Evolutionary conservation across 495 filamentous ascomycete species (phyloP).

Genomic region (Lophium mytilinum): DNA sequence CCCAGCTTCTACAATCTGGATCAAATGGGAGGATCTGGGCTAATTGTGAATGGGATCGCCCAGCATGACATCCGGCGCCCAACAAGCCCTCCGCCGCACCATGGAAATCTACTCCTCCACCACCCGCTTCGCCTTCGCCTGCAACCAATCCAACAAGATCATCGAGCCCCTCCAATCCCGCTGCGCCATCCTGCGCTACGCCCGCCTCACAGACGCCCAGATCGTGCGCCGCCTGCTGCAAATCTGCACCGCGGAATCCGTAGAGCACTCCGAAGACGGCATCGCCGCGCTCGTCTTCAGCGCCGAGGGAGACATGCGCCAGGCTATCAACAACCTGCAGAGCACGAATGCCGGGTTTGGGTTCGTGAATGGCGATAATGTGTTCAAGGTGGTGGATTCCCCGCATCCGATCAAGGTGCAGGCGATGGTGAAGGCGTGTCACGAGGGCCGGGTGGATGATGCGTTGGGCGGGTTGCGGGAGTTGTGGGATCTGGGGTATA

Average conservation of each 20-base stretch:
- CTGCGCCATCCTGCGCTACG: constrained; percentile 93
- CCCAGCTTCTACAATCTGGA: background rate
- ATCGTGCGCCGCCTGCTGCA: constrained; percentile 84
- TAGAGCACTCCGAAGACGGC: constrained; percentile 82
- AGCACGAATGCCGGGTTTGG: constrained; percentile 93
- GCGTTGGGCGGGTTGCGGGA: constrained; percentile 84
- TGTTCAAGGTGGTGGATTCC: constrained; percentile 95
- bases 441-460: constrained; percentile 79
- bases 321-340: constrained; percentile 98
- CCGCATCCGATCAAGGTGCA: constrained; percentile 98
- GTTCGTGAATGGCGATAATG: constrained; percentile 94
- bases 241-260: constrained; percentile 74
- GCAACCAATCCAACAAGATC: constrained; percentile 98
- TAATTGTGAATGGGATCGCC: constrained; percentile 12
- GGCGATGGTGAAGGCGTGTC: constrained; percentile 94
- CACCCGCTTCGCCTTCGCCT: constrained; percentile 95
- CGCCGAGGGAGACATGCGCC: constrained; percentile 97
- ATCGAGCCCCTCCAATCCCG: constrained; percentile 96
- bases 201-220: constrained; percentile 84
- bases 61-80: constrained; percentile 88
- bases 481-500: constrained; percentile 90
- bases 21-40: background rate
- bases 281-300: constrained; percentile 92
- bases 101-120: constrained; percentile 99
- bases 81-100: constrained; percentile 89